Evolutionary conservation across 257 asterid species (phyloP).

Genomic region (Capsicum baccatum): DNA sequence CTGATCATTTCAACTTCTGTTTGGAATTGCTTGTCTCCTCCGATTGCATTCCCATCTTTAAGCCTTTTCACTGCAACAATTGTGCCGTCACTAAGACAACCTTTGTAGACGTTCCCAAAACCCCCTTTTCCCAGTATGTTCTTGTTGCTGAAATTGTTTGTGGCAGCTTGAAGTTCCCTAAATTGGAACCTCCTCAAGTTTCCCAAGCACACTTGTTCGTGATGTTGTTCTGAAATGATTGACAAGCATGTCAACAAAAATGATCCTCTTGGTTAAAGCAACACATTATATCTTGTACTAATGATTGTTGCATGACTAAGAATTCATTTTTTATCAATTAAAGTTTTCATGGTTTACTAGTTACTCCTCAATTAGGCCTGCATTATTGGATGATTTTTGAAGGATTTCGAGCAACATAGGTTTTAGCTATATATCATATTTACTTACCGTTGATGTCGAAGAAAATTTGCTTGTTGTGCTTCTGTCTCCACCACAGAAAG

Average conservation of each 20-base stretch:
- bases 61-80: conserved; percentile 91
- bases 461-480: conserved; percentile 73
- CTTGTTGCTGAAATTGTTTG: conserved; percentile 87
- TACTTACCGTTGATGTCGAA: conserved; percentile 70
- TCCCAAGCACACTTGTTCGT: conserved; percentile 78
- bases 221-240: conserved; percentile 62
- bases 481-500: conserved; percentile 86
- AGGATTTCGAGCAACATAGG: not conserved
- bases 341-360: not conserved
- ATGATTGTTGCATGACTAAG: not conserved
- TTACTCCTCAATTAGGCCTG: not conserved
- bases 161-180: conserved; percentile 81
- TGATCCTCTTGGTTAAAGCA: not conserved
- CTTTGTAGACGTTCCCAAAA: conserved; percentile 89
- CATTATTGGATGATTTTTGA: not conserved
- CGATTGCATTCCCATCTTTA: conserved; percentile 69
- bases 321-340: not conserved
- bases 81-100: conserved; percentile 76
- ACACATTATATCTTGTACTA: not conserved
- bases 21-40: conserved; percentile 91
- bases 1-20: conserved; percentile 96
- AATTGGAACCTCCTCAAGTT: conserved; percentile 76
- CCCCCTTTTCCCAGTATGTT: conserved; percentile 94
- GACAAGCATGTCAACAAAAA: conserved; percentile 1
- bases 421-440: not conserved